These are phyloP conservation scores for Phytopythium aichiense DNA, from an alignment of 352 stramenopile genomes.

Conservation along the genomic window DNA sequence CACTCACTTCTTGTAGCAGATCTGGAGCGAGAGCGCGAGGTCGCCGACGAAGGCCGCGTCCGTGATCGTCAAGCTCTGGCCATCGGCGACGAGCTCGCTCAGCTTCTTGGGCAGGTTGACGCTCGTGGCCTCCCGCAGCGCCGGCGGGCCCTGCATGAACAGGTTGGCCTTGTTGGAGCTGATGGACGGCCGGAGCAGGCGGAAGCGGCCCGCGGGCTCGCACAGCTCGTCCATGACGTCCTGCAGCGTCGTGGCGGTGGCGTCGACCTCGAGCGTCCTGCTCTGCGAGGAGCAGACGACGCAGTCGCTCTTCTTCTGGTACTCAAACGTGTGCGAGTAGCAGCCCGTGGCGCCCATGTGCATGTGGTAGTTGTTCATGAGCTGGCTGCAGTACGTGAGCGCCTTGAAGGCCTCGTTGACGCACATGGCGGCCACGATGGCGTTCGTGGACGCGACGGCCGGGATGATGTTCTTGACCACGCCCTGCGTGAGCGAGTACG, in stretches of 20 bases:
- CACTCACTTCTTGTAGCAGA: slow-evolving; percentile 34
- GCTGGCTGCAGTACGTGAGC: slow-evolving; percentile 94
- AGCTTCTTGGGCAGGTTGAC: slow-evolving; percentile 91
- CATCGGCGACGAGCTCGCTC: slow-evolving; percentile 81
- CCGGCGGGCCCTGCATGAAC: slow-evolving; percentile 78
- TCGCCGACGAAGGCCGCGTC: slow-evolving; percentile 91
- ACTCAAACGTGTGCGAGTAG: slow-evolving; percentile 97
- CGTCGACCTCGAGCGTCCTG: slow-evolving; percentile 53
- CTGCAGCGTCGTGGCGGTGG: slow-evolving; percentile 46
- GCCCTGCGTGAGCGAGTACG: slow-evolving; percentile 96
- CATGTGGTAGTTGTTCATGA: slow-evolving; percentile 99
- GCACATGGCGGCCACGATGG: slow-evolving; percentile 94
- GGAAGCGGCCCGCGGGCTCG: slow-evolving; percentile 35
- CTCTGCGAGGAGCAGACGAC: slow-evolving; percentile 82
- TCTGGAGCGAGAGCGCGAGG: slow-evolving; percentile 64
- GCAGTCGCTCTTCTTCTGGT: slow-evolving; percentile 90
- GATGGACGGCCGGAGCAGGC: slow-evolving; percentile 69
- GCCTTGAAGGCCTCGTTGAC: slow-evolving; percentile 97
- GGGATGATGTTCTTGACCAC: slow-evolving; percentile 99
- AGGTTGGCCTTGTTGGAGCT: slow-evolving; percentile 56
- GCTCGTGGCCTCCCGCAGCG: slow-evolving; percentile 88
- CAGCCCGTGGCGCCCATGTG: slow-evolving; percentile 95
- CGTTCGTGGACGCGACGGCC: slow-evolving; percentile 96
- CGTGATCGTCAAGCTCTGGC: slow-evolving; percentile 92
- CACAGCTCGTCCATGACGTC: slow-evolving; percentile 65